Conservation (phyloP, 2,329 filamentous ascomycete genomes). For the Sporothrix brunneoviolacea region DNA sequence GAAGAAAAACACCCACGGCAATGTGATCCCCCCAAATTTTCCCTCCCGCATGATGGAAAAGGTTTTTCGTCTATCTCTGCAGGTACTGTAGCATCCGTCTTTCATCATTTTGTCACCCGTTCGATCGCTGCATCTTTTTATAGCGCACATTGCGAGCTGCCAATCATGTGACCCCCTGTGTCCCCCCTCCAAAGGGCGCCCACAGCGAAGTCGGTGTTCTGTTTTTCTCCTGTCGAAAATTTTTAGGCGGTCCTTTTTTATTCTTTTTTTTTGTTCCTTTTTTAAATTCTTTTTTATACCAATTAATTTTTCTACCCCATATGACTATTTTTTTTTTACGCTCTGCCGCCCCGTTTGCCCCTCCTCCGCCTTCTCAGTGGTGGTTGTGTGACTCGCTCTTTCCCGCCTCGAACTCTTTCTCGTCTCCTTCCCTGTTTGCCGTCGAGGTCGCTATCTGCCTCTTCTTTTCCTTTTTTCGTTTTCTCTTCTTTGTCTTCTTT, state of each 20-base stretch:
- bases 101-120: not conserved
- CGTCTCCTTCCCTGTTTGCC: constrained; percentile 3
- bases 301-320: constrained; percentile 4
- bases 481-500: not conserved
- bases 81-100: not conserved
- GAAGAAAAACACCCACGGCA: too few species aligned
- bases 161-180: constrained; percentile 7
- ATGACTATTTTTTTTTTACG: not conserved
- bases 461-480: not conserved
- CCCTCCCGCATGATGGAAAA: too few species aligned
- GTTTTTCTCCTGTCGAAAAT: not conserved
- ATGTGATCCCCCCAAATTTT: too few species aligned
- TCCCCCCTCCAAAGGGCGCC: not conserved
- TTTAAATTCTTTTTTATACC: not conserved
- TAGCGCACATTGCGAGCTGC: too few species aligned
- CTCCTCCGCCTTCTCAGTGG: not conserved
- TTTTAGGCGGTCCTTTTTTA: not conserved
- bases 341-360: not conserved
- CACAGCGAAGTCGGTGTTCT: constrained; percentile 10
- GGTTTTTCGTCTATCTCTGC: too few species aligned
- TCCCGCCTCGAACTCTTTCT: not conserved
- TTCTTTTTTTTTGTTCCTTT: not conserved
- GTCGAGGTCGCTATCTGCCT: too few species aligned
- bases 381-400: constrained; percentile 1
- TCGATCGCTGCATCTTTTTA: not conserved